Percentiles rank a stretch among this genome's conserved stretches.
phyloP scores from a whole-genome alignment of 495 filamentous ascomycete genomes.

The Articulospora tetracladia region DNA sequence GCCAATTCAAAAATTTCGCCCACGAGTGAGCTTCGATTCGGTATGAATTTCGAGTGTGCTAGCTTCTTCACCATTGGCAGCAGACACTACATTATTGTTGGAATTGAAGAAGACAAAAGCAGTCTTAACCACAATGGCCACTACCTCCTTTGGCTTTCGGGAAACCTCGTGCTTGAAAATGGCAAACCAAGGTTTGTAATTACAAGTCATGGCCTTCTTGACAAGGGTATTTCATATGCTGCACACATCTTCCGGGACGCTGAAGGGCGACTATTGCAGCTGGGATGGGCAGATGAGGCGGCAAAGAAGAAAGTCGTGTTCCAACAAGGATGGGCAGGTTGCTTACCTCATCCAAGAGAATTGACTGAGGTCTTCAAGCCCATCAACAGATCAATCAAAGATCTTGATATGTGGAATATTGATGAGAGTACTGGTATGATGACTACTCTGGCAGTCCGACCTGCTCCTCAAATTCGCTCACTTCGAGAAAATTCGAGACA shows the following conservation, averaged over 20 bases:
- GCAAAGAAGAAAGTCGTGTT: conserved; percentile 4
- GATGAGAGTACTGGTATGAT: conserved; percentile 10
- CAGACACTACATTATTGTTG: conserved; percentile 18
- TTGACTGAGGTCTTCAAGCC: conserved; percentile 15
- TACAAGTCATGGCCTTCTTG: conserved; percentile 16
- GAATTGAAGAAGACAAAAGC: conserved; percentile 17
- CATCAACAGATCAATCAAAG: not conserved
- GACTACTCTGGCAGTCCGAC: conserved; percentile 21
- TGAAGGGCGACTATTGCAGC: conserved; percentile 15
- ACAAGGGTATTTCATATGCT: conserved; percentile 17
- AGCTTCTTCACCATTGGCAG: conserved; percentile 20
- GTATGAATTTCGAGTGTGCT: conserved; percentile 23
- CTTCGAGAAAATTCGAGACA: conserved; percentile 17
- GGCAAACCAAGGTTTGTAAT: conserved; percentile 18
- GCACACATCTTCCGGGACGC: conserved; percentile 19
- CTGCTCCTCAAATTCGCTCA: conserved; percentile 17
- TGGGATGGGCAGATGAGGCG: conserved; percentile 21
- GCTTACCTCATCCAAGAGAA: conserved; percentile 19
- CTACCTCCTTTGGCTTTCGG: conserved; percentile 16
- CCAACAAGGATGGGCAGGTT: conserved; percentile 21
- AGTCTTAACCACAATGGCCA: conserved; percentile 7
- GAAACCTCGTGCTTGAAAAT: conserved; percentile 16
- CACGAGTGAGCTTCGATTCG: conserved; percentile 13
- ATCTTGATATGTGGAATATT: conserved; percentile 11
- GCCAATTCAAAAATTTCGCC: conserved; percentile 21